phyloP scores from a whole-genome alignment of 2,329 filamentous ascomycete species.

The Botrytis fabae region DNA sequence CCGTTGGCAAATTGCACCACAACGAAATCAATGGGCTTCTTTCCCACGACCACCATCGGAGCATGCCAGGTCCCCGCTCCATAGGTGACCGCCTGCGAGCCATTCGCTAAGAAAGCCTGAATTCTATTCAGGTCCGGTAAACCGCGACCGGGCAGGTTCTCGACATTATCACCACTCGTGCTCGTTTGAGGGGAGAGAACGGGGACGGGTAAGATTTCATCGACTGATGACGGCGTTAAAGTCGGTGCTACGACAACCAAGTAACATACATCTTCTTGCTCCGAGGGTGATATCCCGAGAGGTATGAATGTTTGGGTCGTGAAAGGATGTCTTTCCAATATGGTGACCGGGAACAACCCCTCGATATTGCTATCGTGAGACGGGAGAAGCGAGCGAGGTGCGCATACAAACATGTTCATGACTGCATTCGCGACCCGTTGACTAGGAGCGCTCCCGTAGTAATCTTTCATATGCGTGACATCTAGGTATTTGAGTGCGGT shows the following conservation, averaged over 20 bases:
- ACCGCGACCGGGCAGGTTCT: constrained; percentile 34
- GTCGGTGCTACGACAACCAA: constrained; percentile 89
- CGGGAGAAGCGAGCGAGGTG: constrained; percentile 58
- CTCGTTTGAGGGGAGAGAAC: constrained; percentile 32
- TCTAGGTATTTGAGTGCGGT: constrained; percentile 83
- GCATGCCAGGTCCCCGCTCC: constrained; percentile 91
- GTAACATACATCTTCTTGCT: constrained; percentile 55
- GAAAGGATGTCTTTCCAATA: constrained; percentile 90
- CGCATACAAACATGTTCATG: constrained; percentile 89
- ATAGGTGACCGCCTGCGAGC: constrained; percentile 86
- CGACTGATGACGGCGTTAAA: constrained; percentile 49
- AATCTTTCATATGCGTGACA: constrained; percentile 71
- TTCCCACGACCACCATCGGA: constrained; percentile 86
- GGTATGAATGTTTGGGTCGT: constrained; percentile 94
- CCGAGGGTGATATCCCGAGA: constrained; percentile 55
- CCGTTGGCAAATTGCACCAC: constrained; percentile 89
- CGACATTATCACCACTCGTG: constrained; percentile 10
- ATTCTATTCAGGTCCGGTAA: constrained; percentile 71
- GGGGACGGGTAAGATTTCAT: constrained; percentile 47
- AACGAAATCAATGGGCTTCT: constrained; percentile 73
- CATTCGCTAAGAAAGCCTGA: constrained; percentile 75
- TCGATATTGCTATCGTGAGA: constrained; percentile 29
- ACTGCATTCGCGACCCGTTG: constrained; percentile 57
- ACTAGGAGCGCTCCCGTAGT: constrained; percentile 67
- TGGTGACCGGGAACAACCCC: constrained; percentile 61